Evolutionary conservation across 2,329 filamentous ascomycete genomes (phyloP).

Genomic region (Colletotrichum cuscutae): DNA sequence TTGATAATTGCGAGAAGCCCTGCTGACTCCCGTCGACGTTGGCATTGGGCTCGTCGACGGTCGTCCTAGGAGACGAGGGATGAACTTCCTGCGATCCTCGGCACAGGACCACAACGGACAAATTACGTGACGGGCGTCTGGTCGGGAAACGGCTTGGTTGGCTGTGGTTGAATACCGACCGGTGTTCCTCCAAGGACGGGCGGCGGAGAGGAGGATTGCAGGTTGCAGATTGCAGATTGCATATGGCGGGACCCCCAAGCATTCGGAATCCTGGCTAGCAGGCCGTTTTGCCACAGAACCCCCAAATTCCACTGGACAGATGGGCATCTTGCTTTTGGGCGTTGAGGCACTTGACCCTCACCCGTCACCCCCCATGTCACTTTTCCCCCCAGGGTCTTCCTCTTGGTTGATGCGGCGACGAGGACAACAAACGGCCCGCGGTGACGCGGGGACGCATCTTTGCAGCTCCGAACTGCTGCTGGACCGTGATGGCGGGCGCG

Average conservation of each 20-base stretch:
- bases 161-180: slow-evolving; percentile 12
- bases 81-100: slow-evolving; percentile 1
- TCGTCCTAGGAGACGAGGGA: slow-evolving; percentile 1
- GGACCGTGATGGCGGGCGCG: neutral
- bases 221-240: slow-evolving; percentile 5
- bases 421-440: slow-evolving; percentile 20
- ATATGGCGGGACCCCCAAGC: slow-evolving; percentile 14
- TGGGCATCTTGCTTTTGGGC: slow-evolving; percentile 23
- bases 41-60: neutral
- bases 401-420: slow-evolving; percentile 32
- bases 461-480: neutral
- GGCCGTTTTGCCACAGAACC: slow-evolving; percentile 16
- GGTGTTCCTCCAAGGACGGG: neutral
- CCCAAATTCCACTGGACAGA: slow-evolving; percentile 20
- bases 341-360: slow-evolving; percentile 25
- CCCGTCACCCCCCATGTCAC: slow-evolving; percentile 10
- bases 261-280: slow-evolving; percentile 22
- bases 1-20: neutral
- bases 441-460: slow-evolving; percentile 16
- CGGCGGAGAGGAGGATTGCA: neutral
- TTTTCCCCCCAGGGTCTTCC: slow-evolving; percentile 20
- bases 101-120: neutral
- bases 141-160: slow-evolving; percentile 20
- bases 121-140: slow-evolving; percentile 25
- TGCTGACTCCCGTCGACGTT: neutral